phyloP scores from a whole-genome alignment of 257 asterid species.

The Lithospermum erythrorhizon region DNA sequence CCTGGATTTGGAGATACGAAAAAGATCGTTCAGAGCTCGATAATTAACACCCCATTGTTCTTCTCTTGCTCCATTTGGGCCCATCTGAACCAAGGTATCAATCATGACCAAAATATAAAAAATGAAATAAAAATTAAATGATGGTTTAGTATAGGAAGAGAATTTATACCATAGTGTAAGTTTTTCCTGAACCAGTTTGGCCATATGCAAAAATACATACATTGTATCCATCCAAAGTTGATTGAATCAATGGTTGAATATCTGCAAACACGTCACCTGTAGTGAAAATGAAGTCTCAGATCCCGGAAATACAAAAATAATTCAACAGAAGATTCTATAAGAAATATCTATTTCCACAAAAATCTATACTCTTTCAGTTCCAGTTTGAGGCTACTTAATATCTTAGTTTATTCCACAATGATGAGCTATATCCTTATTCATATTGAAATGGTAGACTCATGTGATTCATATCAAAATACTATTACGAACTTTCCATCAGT shows the following conservation, averaged over 20 bases:
- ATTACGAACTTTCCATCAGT: too few relatives aligned
- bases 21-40: constrained; percentile 77
- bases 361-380: too few relatives aligned
- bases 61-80: constrained; percentile 75
- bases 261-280: constrained; percentile 76
- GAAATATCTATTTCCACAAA: too few relatives aligned
- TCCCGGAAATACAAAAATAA: too few relatives aligned
- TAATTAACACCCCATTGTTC: constrained; percentile 94
- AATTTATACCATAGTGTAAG: constrained; percentile 75
- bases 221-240: constrained; percentile 90
- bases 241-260: constrained; percentile 76
- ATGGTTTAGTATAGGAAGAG: not conserved
- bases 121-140: not conserved
- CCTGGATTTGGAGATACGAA: constrained; percentile 55
- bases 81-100: constrained; percentile 40
- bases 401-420: too few relatives aligned
- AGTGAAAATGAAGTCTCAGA: not conserved
- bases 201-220: constrained; percentile 96
- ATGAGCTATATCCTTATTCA: too few relatives aligned
- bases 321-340: too few relatives aligned
- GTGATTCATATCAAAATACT: too few relatives aligned
- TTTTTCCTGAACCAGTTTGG: constrained; percentile 98
- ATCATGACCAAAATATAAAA: constrained; percentile 12
- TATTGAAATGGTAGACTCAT: too few relatives aligned
- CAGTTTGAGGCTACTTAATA: too few relatives aligned